phyloP scores from a whole-genome alignment of 2,329 filamentous ascomycete species.

The Colletotrichum gigasporum region DNA sequence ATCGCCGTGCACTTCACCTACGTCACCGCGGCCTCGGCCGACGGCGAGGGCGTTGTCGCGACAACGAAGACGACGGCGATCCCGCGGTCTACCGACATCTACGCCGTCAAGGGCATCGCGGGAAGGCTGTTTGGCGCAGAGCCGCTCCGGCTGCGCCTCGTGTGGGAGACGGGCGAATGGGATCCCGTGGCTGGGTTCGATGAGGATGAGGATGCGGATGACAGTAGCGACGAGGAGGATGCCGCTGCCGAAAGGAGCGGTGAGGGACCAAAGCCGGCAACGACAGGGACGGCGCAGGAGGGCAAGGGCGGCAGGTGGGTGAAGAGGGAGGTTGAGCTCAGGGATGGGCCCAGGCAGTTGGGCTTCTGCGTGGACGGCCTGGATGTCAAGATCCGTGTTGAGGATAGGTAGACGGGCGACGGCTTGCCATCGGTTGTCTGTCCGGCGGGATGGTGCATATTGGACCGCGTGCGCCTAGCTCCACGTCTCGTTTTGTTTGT shows the following conservation, averaged over 20 bases:
- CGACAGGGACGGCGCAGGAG: constrained; percentile 32
- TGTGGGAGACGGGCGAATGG: constrained; percentile 94
- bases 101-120: constrained; percentile 81
- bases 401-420: constrained; percentile 48
- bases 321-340: constrained; percentile 81
- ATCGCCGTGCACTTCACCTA: constrained; percentile 69
- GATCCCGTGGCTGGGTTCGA: constrained; percentile 77
- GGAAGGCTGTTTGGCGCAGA: constrained; percentile 73
- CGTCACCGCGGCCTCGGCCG: constrained; percentile 34
- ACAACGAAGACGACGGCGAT: constrained; percentile 59
- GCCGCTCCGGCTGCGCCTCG: constrained; percentile 71
- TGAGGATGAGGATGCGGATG: constrained; percentile 59
- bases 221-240: constrained; percentile 62
- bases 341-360: constrained; percentile 81
- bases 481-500: background rate
- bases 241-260: constrained; percentile 38
- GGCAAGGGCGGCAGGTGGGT: constrained; percentile 69
- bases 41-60: background rate
- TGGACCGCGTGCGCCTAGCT: background rate
- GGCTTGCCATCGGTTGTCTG: background rate
- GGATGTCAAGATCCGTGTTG: constrained; percentile 77
- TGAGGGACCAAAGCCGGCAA: too few species aligned
- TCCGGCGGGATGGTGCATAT: constrained; percentile 4
- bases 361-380: constrained; percentile 83
- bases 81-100: constrained; percentile 82